phyloP scores from a whole-genome alignment of 1,139 yeast species.

The Suhomyces bolitotheri region DNA sequence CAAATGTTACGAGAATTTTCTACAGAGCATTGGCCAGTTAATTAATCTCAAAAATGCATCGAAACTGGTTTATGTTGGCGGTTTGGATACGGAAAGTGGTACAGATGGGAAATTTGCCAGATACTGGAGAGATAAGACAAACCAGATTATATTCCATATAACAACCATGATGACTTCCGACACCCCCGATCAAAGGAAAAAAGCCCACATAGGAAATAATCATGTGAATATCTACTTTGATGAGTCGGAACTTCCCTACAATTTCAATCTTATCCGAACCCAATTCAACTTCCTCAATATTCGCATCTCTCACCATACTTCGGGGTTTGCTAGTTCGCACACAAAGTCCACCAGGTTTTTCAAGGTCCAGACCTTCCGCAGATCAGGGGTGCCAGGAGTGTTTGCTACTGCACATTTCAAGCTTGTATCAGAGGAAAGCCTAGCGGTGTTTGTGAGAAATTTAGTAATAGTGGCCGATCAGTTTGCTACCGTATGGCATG shows the following conservation, averaged over 20 bases:
- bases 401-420: conserved; percentile 78
- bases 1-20: conserved; percentile 55
- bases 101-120: conserved; percentile 76
- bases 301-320: conserved; percentile 67
- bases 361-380: conserved; percentile 62
- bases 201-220: conserved; percentile 84
- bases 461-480: conserved; percentile 66
- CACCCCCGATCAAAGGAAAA: conserved; percentile 52
- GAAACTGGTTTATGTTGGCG: conserved; percentile 68
- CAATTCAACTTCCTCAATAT: conserved; percentile 84
- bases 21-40: conserved; percentile 58
- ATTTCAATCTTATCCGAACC: conserved; percentile 69
- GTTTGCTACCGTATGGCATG: conserved; percentile 76
- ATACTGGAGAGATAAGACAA: conserved; percentile 69
- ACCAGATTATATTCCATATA: conserved; percentile 75
- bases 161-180: conserved; percentile 74
- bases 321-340: not conserved
- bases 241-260: conserved; percentile 65
- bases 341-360: conserved; percentile 31
- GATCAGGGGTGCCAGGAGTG: conserved; percentile 73
- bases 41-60: conserved; percentile 54
- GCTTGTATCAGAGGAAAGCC: conserved; percentile 57
- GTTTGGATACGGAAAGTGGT: conserved; percentile 68
- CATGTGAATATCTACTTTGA: conserved; percentile 79
- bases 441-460: conserved; percentile 67